Evolutionary conservation across 2,329 filamentous ascomycete genomes (phyloP).

Genomic region (Uncinocarpus reesii): DNA sequence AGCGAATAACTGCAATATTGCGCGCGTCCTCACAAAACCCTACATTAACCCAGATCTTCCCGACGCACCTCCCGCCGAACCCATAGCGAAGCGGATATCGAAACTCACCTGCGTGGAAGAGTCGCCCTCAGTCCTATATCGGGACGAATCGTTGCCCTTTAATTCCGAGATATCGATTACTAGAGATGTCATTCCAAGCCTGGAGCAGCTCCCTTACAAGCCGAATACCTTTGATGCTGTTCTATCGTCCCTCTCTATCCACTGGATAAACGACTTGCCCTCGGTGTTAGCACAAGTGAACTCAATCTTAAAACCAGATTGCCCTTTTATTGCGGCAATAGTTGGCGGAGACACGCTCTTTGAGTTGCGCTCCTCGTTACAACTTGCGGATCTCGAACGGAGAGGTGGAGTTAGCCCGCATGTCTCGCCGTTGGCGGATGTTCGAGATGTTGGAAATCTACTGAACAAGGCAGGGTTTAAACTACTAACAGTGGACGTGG

Average conservation of each 20-base stretch:
- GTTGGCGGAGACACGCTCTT: constrained; percentile 88
- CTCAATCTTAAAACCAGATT: constrained; percentile 75
- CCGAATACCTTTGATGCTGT: constrained; percentile 77
- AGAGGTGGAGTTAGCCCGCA: constrained; percentile 85
- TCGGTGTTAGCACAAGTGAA: constrained; percentile 77
- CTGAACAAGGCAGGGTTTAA: constrained; percentile 84
- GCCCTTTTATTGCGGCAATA: constrained; percentile 91
- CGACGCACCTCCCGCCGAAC: constrained; percentile 43
- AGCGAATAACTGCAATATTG: constrained; percentile 91
- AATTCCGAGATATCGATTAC: constrained; percentile 63
- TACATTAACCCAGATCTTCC: constrained; percentile 44
- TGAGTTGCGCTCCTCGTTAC: constrained; percentile 83
- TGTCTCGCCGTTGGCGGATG: constrained; percentile 83
- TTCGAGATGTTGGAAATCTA: constrained; percentile 79
- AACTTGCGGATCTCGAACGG: constrained; percentile 82
- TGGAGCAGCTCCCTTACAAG: constrained; percentile 64
- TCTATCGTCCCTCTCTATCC: constrained; percentile 76
- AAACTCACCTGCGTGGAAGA: constrained; percentile 74
- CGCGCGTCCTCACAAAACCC: constrained; percentile 61
- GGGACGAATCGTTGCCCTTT: constrained; percentile 57
- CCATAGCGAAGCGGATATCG: constrained; percentile 60
- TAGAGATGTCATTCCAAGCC: constrained; percentile 57
- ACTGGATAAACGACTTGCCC: constrained; percentile 97
- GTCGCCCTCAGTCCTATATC: constrained; percentile 64
- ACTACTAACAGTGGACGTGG: constrained; percentile 90